Evolutionary conservation across 495 filamentous ascomycete species (phyloP).

Genomic region (Penicillium egyptiacum): DNA sequence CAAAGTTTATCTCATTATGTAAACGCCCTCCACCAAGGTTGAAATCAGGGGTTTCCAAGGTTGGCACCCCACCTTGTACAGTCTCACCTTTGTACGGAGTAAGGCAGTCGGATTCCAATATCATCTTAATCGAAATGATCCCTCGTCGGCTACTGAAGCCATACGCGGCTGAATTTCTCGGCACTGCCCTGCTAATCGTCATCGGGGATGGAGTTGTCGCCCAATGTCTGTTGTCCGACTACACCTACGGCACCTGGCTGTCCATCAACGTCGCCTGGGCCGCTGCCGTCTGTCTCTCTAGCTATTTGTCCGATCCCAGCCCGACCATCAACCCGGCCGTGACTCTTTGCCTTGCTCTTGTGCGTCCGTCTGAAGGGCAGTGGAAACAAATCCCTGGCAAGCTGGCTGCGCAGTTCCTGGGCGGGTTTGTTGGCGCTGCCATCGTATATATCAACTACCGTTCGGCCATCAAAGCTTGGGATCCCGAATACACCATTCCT

Average conservation of each 20-base stretch:
- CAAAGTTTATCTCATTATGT: background rate
- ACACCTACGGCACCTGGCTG: conserved; percentile 40
- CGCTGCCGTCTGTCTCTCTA: conserved; percentile 32
- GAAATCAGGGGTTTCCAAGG: background rate
- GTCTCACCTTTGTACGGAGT: too few relatives aligned
- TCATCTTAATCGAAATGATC: conserved; percentile 14
- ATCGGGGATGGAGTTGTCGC: conserved; percentile 41
- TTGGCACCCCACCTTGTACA: background rate
- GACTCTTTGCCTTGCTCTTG: conserved; percentile 30
- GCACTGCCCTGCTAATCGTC: conserved; percentile 36
- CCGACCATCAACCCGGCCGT: conserved; percentile 37
- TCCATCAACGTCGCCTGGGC: conserved; percentile 43
- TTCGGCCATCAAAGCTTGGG: conserved; percentile 37
- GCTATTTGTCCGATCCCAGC: conserved; percentile 33
- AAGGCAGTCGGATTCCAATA: background rate
- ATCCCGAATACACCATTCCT: conserved; percentile 41
- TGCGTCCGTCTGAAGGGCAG: conserved; percentile 32
- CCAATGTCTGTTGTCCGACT: conserved; percentile 37
- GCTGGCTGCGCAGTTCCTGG: conserved; percentile 34
- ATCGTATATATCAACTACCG: conserved; percentile 41
- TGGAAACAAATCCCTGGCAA: conserved; percentile 34
- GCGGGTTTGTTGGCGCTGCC: conserved; percentile 36
- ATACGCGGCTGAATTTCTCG: conserved; percentile 39
- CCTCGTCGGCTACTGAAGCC: conserved; percentile 35
- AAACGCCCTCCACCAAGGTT: background rate